Base-by-base conservation (phyloP, 2,329 filamentous ascomycete genomes). In the Chaetomiaceae sp. region DNA sequence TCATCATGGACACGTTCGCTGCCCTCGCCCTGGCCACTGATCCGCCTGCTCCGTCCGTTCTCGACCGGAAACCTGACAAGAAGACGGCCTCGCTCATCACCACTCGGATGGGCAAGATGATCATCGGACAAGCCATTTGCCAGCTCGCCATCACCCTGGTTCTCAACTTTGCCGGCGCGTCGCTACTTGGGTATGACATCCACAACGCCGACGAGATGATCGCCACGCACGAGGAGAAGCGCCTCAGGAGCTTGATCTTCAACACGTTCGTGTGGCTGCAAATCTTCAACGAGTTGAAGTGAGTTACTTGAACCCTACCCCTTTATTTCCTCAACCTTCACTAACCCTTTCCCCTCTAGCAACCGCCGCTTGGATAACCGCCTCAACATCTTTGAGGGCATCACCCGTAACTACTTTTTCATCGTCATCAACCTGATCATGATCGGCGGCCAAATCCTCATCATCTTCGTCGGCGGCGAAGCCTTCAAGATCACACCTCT, bases 261-360 rank as follows among this genome's bases (percentile, higher is more conserved):
- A 91, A 91, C 71, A 86, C 84, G 0, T 91, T 90, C 61, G 86
- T 90, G 50, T 91, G 87, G 86, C 89, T 91, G 82, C 87, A 90
- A 61, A 89, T 92, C 60, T 91, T 94, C 75, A 92, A 91, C 20
- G 43, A 45, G 30, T 13, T 45, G 20, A 45, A 45, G 43, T 45
- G 34, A 45, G 43, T 4, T 10, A 14, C 6, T 16, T 6, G 5
- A 18, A 9, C 8, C 14, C 14, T 1, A 10, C 20, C 7, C 25
- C 40, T 10, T 7, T 3, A 16, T 9, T 9, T n/a, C 9, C 6
- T 6, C 18, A 7, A 9, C 8, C 5, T 18, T 21, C 60, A 63
- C 66, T 66, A 57, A 66, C 59, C 18, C 16, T 11, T 20, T n/a
- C 44, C 25, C 46, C 14, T 54, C 16, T 23, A 79, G 75, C 74